Evolutionary conservation across 345 rosid species (phyloP).

Genomic region (Citrus inodora): DNA sequence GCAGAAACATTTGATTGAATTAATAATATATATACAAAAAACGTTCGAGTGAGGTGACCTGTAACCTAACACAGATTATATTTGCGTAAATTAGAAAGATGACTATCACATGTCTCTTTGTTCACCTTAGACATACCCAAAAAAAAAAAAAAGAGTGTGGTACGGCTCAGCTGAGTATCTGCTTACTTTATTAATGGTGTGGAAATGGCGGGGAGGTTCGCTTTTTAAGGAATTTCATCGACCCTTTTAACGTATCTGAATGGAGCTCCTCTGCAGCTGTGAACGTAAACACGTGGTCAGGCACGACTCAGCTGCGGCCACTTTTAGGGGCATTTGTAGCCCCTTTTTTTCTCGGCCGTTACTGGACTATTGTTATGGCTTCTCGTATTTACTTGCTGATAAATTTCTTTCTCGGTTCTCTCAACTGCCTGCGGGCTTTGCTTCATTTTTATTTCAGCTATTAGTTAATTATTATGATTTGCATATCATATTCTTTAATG

Average conservation of each 20-base stretch:
- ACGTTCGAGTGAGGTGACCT: too few species aligned
- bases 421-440: neutral
- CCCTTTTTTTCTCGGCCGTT: slow-evolving; percentile 45
- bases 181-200: slow-evolving; percentile 46
- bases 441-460: too few species aligned
- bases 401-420: neutral
- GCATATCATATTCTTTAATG: too few species aligned
- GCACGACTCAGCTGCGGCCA: slow-evolving; percentile 39
- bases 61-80: too few species aligned
- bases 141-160: too few species aligned
- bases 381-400: slow-evolving; percentile 40
- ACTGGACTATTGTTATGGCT: slow-evolving; percentile 40
- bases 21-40: too few species aligned
- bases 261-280: slow-evolving; percentile 47
- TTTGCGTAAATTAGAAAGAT: too few species aligned
- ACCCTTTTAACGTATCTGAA: slow-evolving; percentile 43
- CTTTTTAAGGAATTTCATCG: slow-evolving; percentile 42
- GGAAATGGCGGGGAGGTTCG: slow-evolving; percentile 50
- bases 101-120: too few species aligned
- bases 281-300: slow-evolving; percentile 49
- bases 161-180: slow-evolving; percentile 30
- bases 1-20: too few species aligned
- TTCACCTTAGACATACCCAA: too few species aligned
- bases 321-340: slow-evolving; percentile 48
- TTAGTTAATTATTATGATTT: too few species aligned